Conservation (phyloP, 2,329 filamentous ascomycete species). For the Beauveria sp. region DNA sequence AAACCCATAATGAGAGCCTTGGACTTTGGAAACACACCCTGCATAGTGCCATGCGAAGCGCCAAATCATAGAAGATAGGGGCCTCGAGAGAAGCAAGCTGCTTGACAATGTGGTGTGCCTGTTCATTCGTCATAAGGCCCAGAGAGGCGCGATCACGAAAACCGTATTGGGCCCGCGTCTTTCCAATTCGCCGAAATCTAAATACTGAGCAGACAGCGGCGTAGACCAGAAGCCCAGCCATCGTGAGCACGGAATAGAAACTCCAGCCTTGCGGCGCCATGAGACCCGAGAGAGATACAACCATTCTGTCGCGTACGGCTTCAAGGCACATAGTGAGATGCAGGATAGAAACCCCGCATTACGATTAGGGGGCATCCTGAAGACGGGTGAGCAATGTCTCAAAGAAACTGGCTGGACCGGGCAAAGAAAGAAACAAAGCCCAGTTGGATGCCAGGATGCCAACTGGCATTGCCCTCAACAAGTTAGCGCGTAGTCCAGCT, state of each 20-base stretch:
- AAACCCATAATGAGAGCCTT: too few relatives aligned
- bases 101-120: slow-evolving; percentile 37
- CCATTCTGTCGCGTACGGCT: background rate
- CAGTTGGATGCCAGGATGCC: too few relatives aligned
- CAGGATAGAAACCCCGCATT: background rate
- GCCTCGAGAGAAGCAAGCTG: slow-evolving; percentile 28
- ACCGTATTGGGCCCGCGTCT: slow-evolving; percentile 21
- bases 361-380: background rate
- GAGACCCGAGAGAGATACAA: background rate
- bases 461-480: too few relatives aligned
- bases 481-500: too few relatives aligned
- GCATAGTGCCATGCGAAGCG: slow-evolving; percentile 32
- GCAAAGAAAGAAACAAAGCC: too few relatives aligned
- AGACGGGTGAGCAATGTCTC: background rate
- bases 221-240: slow-evolving; percentile 23
- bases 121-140: slow-evolving; percentile 31
- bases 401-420: too few relatives aligned
- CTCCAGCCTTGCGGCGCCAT: background rate
- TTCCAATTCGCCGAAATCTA: slow-evolving; percentile 27
- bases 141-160: slow-evolving; percentile 29
- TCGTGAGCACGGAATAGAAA: background rate
- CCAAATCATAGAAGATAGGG: slow-evolving; percentile 28
- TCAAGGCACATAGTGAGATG: background rate
- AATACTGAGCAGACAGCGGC: slow-evolving; percentile 26
- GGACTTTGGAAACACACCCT: slow-evolving; percentile 20